A percentile compares a stretch with the other conserved stretches of the same genome.
These are phyloP conservation scores for Diplodia sapinea DNA, from an alignment of 2,329 filamentous ascomycete genomes.

Conservation along the genomic window DNA sequence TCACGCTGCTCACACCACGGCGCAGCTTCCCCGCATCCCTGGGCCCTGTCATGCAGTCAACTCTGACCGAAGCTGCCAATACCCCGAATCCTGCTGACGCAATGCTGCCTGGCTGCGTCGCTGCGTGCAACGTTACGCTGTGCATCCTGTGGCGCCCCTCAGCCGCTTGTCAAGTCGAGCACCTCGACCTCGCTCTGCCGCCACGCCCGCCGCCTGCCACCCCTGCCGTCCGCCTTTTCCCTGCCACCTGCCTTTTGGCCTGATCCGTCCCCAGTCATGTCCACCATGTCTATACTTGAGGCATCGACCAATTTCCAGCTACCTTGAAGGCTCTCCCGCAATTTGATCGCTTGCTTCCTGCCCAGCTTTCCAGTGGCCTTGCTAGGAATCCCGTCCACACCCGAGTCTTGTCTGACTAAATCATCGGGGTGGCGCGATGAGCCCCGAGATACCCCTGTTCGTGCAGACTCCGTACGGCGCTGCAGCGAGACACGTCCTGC, in stretches of 20 bases:
- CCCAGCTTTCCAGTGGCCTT: not conserved
- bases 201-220: constrained; percentile 41
- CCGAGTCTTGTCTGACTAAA: not conserved
- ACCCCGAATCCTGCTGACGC: constrained; percentile 12
- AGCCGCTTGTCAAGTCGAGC: constrained; percentile 41
- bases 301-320: constrained; percentile 43
- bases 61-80: not conserved
- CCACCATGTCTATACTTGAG: constrained; percentile 33
- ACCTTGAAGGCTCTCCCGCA: constrained; percentile 43
- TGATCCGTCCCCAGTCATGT: constrained; percentile 44
- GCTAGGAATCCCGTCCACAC: not conserved
- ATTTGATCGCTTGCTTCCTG: constrained; percentile 23
- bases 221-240: not conserved
- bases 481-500: not conserved
- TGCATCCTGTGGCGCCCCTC: constrained; percentile 1
- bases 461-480: too few relatives aligned
- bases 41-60: constrained; percentile 12
- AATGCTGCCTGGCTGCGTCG: not conserved
- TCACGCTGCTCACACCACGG: not conserved
- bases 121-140: constrained; percentile 10
- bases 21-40: constrained; percentile 21
- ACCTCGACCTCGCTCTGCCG: constrained; percentile 46
- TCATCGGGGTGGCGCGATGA: not conserved
- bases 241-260: constrained; percentile 32
- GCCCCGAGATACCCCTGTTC: not conserved